Conservation (phyloP, 371 early-diverging fungal genomes). For the Mortierella sp. region DNA sequence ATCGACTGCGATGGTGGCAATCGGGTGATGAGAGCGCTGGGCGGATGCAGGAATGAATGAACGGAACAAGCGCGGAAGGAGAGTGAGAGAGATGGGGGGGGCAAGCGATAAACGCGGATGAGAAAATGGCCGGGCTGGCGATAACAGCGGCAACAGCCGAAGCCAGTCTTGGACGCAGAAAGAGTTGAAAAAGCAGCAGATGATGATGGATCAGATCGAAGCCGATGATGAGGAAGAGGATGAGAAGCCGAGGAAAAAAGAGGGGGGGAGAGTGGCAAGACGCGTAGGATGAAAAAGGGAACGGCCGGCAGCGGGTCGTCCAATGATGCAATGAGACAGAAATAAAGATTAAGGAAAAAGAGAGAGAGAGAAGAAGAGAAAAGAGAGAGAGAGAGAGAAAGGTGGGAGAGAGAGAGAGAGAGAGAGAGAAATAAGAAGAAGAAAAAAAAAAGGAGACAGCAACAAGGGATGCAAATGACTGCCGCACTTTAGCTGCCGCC, state of each 20-base stretch:
- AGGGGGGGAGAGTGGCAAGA: not conserved
- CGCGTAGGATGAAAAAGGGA: not conserved
- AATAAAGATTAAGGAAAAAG: no score
- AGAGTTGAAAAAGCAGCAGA: no score
- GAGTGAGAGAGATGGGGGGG: not conserved
- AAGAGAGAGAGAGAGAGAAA: not conserved
- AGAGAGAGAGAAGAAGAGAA: not conserved
- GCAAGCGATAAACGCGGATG: no score
- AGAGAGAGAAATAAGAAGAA: not conserved
- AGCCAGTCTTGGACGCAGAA: no score
- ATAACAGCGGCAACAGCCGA: no score
- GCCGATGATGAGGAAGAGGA: not conserved
- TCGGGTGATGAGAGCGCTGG: not conserved
- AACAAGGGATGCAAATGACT: not conserved
- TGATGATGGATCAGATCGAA: no score
- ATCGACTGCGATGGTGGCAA: not conserved
- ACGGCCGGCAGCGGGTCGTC: no score
- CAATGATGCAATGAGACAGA: no score
- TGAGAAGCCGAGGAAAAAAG: not conserved
- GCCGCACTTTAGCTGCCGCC: not conserved
- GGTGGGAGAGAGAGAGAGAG: not conserved
- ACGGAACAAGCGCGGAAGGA: not conserved
- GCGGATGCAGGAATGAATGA: not conserved
- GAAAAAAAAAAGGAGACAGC: not conserved
- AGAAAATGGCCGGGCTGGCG: no score